Evolutionary conservation across 108 stramenopile species (phyloP).

Genomic region (Fistulifera pelliculosa): DNA sequence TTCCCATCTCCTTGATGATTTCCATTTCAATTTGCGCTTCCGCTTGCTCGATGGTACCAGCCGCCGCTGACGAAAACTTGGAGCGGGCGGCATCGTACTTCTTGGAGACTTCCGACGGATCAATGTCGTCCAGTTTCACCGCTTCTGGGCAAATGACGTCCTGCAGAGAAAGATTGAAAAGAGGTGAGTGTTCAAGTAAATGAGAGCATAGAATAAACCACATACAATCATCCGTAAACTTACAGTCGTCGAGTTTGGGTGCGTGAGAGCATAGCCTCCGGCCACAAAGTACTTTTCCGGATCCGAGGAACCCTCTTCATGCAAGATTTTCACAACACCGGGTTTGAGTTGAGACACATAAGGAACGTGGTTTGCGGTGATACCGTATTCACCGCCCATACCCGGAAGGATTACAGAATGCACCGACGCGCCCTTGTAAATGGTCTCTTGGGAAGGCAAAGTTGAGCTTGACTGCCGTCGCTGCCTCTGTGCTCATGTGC

Average conservation of each 20-base stretch:
- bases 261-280: conserved; percentile 92
- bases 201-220: no score
- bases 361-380: conserved; percentile 91
- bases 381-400: conserved; percentile 92
- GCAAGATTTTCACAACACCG: conserved; percentile 88
- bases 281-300: conserved; percentile 95
- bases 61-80: conserved; percentile 56
- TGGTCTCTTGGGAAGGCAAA: conserved; percentile 86
- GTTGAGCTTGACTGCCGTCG: conserved; percentile 73
- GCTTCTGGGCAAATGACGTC: conserved; percentile 95
- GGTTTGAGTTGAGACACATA: conserved; percentile 95
- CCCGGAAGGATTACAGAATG: conserved; percentile 85
- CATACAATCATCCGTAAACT: conserved; percentile 33
- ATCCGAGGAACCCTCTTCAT: conserved; percentile 57
- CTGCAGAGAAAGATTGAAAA: conserved; percentile 31
- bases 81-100: conserved; percentile 77
- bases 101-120: conserved; percentile 62
- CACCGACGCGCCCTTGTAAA: conserved; percentile 80
- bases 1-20: conserved; percentile 86
- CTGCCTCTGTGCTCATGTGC: conserved; percentile 33
- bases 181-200: background rate
- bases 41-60: conserved; percentile 79
- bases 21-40: conserved; percentile 95
- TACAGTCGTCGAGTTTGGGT: conserved; percentile 85
- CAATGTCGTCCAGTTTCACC: conserved; percentile 92